These are phyloP conservation scores for Collybia sordida DNA, from an alignment of 768 basidiomycete genomes.

Conservation along the genomic window DNA sequence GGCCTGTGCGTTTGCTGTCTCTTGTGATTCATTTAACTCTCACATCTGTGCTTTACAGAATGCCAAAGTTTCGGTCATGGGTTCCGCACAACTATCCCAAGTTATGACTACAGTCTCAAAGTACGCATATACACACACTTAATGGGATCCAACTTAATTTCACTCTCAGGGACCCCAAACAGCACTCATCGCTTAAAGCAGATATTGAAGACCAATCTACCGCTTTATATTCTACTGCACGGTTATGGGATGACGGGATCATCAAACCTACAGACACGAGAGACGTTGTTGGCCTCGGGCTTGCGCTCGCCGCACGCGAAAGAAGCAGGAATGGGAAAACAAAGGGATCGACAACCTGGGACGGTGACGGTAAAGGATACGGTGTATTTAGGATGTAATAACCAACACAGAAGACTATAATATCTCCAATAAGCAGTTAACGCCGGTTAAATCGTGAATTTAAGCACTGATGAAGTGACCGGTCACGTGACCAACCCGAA, in stretches of 20 bases:
- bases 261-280: slow-evolving; percentile 88
- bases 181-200: slow-evolving; percentile 69
- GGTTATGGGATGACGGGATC: slow-evolving; percentile 94
- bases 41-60: slow-evolving; percentile 46
- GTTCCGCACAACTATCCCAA: slow-evolving; percentile 87
- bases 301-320: slow-evolving; percentile 70
- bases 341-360: slow-evolving; percentile 57
- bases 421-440: background rate
- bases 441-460: background rate
- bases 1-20: slow-evolving; percentile 66
- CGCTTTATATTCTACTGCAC: slow-evolving; percentile 84
- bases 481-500: background rate
- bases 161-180: slow-evolving; percentile 65
- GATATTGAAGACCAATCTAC: slow-evolving; percentile 90
- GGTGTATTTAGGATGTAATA: slow-evolving; percentile 88
- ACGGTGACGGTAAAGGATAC: slow-evolving; percentile 69
- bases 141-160: background rate
- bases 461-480: background rate
- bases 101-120: slow-evolving; percentile 91
- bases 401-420: background rate
- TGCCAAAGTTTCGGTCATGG: slow-evolving; percentile 94
- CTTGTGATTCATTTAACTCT: slow-evolving; percentile 6
- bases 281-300: slow-evolving; percentile 83
- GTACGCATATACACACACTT: slow-evolving; percentile 34
- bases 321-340: slow-evolving; percentile 17